Evolutionary conservation across 108 stramenopile species (phyloP).

Genomic region (Pseudonitzschia pungens): DNA sequence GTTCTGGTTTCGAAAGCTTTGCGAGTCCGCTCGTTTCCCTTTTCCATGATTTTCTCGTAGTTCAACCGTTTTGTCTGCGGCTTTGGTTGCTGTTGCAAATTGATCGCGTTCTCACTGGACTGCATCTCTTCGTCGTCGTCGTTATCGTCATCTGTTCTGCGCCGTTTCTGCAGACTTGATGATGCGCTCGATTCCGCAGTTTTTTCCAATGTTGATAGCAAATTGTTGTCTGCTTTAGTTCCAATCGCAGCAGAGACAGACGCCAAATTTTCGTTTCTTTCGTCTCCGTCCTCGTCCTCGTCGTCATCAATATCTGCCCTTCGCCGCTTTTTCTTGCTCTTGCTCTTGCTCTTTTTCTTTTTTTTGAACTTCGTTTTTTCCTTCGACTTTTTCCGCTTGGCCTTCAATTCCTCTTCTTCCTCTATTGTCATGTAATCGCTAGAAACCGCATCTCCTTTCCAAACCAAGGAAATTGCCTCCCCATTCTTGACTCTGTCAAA

Average conservation of each 20-base stretch:
- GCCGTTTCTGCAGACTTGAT: slow-evolving; percentile 39
- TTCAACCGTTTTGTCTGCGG: slow-evolving; percentile 41
- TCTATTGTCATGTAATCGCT: slow-evolving; percentile 86
- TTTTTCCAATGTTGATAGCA: slow-evolving; percentile 47
- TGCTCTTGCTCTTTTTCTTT: slow-evolving; percentile 57
- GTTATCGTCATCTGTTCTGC: slow-evolving; percentile 36
- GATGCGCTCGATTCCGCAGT: slow-evolving; percentile 22
- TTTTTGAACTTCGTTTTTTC: slow-evolving; percentile 60
- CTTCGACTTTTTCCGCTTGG: slow-evolving; percentile 41
- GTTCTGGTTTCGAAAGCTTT: slow-evolving; percentile 46
- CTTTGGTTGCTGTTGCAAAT: slow-evolving; percentile 19
- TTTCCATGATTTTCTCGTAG: slow-evolving; percentile 81
- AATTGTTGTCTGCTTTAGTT: background rate
- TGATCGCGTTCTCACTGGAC: slow-evolving; percentile 8
- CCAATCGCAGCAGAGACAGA: background rate
- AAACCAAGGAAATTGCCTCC: slow-evolving; percentile 65
- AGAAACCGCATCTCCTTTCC: slow-evolving; percentile 49
- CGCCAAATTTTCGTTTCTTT: slow-evolving; percentile 1
- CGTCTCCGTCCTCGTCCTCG: slow-evolving; percentile 40
- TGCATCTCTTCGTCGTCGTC: slow-evolving; percentile 39
- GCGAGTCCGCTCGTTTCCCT: slow-evolving; percentile 70
- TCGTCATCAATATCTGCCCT: slow-evolving; percentile 45
- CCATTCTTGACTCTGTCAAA: slow-evolving; percentile 47
- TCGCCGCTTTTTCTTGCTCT: slow-evolving; percentile 48
- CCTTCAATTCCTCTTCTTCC: slow-evolving; percentile 48